Percentiles rank a stretch among this genome's conserved stretches.
Evolutionary conservation across 2,329 filamentous ascomycete genomes (phyloP).

Genomic region (Lecanoromycetidae sp.): DNA sequence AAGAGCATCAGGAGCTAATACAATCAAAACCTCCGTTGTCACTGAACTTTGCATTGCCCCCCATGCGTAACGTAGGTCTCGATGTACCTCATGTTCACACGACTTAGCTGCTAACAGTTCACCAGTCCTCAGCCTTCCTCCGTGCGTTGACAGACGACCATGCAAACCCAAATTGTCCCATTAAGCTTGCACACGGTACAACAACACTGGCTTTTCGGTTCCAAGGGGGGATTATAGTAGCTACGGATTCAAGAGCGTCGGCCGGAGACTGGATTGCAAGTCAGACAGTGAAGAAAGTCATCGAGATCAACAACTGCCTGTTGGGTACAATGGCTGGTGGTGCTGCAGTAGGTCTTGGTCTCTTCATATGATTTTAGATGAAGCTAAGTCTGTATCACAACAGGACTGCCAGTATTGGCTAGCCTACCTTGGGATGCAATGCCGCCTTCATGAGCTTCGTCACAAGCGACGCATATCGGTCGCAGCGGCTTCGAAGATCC

Average conservation of each 20-base stretch:
- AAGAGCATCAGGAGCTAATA: conserved; percentile 62
- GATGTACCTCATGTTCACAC: conserved; percentile 11
- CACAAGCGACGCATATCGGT: conserved; percentile 99
- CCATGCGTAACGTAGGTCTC: conserved; percentile 65
- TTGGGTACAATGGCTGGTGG: conserved; percentile 97
- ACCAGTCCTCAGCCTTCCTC: conserved; percentile 80
- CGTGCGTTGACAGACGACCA: conserved; percentile 95
- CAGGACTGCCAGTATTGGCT: conserved; percentile 99
- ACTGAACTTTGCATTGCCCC: conserved; percentile 89
- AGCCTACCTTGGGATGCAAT: conserved; percentile 97
- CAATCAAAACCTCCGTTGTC: conserved; percentile 65
- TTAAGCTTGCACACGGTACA: conserved; percentile 98
- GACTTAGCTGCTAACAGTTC: conserved; percentile 9
- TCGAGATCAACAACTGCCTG: conserved; percentile 91
- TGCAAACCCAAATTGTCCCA: conserved; percentile 90
- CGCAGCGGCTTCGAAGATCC: conserved; percentile 93
- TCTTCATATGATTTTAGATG: neutral
- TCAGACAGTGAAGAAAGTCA: conserved; percentile 99
- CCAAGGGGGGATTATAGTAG: conserved; percentile 95
- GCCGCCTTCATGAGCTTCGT: conserved; percentile 94
- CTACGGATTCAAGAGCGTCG: conserved; percentile 92
- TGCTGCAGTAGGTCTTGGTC: conserved; percentile 55
- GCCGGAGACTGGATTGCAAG: conserved; percentile 98
- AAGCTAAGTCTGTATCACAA: conserved; percentile 17
- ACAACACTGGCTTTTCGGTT: conserved; percentile 97